Evolutionary conservation across 1,139 yeast species (phyloP).

Genomic region (Suhomyces anneliseae): DNA sequence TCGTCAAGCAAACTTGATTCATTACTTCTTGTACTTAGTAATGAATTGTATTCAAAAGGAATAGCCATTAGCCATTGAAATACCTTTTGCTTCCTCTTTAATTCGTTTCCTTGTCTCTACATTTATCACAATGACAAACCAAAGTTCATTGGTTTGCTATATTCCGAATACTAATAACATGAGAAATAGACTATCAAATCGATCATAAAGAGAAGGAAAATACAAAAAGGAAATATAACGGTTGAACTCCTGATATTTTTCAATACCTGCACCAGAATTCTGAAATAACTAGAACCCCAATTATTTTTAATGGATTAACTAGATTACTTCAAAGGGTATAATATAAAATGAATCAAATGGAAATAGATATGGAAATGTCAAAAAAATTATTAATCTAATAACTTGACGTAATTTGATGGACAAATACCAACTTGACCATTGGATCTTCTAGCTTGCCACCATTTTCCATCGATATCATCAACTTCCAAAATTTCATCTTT

Average conservation of each 20-base stretch:
- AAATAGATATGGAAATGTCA: neutral
- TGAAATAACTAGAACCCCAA: neutral
- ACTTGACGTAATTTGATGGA: constrained; percentile 89
- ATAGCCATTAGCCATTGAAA: too few species aligned
- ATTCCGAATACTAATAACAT: constrained; percentile 1
- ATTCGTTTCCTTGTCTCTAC: neutral
- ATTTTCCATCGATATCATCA: constrained; percentile 90
- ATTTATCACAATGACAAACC: neutral
- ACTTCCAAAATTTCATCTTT: constrained; percentile 91
- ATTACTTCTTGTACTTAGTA: neutral
- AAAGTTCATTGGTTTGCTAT: neutral
- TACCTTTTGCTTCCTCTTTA: too few species aligned
- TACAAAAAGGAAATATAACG: neutral
- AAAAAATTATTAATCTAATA: constrained; percentile 39
- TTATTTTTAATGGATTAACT: neutral
- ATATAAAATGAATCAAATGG: neutral
- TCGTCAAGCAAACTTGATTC: too few species aligned
- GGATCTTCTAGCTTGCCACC: constrained; percentile 96
- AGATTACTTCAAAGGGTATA: neutral
- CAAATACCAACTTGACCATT: constrained; percentile 96
- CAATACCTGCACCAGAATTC: neutral
- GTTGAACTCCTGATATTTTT: neutral
- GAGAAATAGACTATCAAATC: constrained; percentile 1
- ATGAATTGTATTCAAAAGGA: neutral
- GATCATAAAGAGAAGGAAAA: constrained; percentile 5